These are phyloP conservation scores for Ammopiptanthus mongolicus DNA, from an alignment of 306 rosid genomes.

Conservation along the genomic window DNA sequence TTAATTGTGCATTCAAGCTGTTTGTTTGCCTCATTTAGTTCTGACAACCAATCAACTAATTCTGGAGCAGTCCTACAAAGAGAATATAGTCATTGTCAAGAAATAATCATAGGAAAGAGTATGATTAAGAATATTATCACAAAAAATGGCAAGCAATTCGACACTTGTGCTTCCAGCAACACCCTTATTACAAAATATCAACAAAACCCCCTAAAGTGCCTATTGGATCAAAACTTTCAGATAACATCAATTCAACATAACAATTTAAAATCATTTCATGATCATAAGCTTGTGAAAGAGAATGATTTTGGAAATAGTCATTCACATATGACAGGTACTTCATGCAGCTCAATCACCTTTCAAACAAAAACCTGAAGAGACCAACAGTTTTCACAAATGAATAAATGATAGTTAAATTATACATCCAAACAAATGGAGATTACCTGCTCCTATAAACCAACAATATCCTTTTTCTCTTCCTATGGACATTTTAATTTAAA, in stretches of 20 bases:
- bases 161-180: slow-evolving; percentile 93
- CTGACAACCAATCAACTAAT: slow-evolving; percentile 68
- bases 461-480: slow-evolving; percentile 76
- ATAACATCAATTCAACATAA: neutral
- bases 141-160: slow-evolving; percentile 88
- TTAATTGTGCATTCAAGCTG: slow-evolving; percentile 58
- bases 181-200: slow-evolving; percentile 87
- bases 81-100: slow-evolving; percentile 10
- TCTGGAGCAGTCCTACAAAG: slow-evolving; percentile 81
- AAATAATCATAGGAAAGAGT: neutral
- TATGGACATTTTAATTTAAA: slow-evolving; percentile 29
- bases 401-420: neutral
- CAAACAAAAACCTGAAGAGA: slow-evolving; percentile 71
- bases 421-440: neutral
- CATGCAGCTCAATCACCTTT: slow-evolving; percentile 88
- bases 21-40: slow-evolving; percentile 64
- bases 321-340: slow-evolving; percentile 78
- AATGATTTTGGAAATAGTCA: slow-evolving; percentile 78
- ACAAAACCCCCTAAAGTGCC: slow-evolving; percentile 97
- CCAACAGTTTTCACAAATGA: slow-evolving; percentile 8
- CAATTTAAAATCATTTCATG: neutral
- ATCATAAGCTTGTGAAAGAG: slow-evolving; percentile 84
- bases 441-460: slow-evolving; percentile 85
- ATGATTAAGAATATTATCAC: slow-evolving; percentile 90
- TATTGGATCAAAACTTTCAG: slow-evolving; percentile 25